A percentile compares a stretch with the other conserved stretches of the same genome.
Evolutionary conservation across 495 filamentous ascomycete genomes (phyloP).

Genomic region (Trichoderma reesei): DNA sequence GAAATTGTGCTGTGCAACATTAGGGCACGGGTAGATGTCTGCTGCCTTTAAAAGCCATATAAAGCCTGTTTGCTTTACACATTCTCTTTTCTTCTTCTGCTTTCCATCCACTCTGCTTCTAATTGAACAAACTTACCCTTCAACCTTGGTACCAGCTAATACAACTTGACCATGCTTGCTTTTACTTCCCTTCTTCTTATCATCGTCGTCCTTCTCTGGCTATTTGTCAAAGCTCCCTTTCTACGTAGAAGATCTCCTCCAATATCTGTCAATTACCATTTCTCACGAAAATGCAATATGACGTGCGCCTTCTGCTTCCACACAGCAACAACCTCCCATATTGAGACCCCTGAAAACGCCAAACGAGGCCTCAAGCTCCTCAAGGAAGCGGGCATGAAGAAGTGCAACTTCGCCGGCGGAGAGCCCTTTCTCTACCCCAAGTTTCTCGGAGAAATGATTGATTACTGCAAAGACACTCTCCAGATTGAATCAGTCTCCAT

Average conservation of each 20-base stretch:
- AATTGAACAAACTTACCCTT: background rate
- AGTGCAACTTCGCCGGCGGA: slow-evolving; percentile 51
- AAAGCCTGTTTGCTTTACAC: too few species aligned
- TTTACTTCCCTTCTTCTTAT: background rate
- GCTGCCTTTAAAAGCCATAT: too few species aligned
- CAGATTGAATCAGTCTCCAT: slow-evolving; percentile 19
- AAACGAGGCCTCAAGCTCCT: slow-evolving; percentile 39
- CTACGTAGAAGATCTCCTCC: background rate
- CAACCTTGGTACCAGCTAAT: background rate
- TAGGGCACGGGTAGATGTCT: too few species aligned
- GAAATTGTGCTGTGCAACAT: too few species aligned
- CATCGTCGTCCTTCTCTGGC: background rate
- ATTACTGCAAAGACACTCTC: slow-evolving; percentile 43
- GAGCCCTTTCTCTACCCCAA: slow-evolving; percentile 49
- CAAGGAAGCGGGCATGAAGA: slow-evolving; percentile 43
- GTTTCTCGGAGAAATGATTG: slow-evolving; percentile 35
- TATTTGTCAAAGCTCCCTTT: background rate
- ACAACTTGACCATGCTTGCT: background rate
- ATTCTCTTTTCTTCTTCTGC: background rate
- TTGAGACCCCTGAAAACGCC: slow-evolving; percentile 23
- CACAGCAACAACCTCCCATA: background rate
- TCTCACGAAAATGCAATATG: background rate
- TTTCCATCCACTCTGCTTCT: background rate
- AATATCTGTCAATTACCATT: background rate
- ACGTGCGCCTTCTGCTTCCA: background rate